phyloP scores from a whole-genome alignment of 768 basidiomycete species.

The Kwoniella bestiolae region DNA sequence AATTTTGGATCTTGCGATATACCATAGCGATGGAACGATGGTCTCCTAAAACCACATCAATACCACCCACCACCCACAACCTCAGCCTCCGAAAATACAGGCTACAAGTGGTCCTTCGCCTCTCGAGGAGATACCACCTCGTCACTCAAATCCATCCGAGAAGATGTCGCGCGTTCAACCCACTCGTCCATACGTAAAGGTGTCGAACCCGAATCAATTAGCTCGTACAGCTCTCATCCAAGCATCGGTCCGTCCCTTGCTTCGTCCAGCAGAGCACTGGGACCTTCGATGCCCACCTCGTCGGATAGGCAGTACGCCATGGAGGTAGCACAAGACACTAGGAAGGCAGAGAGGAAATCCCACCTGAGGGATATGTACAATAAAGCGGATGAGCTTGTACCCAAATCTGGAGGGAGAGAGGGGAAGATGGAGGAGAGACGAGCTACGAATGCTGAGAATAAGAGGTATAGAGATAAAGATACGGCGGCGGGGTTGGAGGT shows the following conservation, averaged over 20 bases:
- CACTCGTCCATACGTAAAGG: slow-evolving; percentile 43
- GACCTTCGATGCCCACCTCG: slow-evolving; percentile 31
- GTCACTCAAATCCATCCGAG: slow-evolving; percentile 66
- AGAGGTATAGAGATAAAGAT: slow-evolving; percentile 67
- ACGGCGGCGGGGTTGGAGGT: slow-evolving; percentile 72
- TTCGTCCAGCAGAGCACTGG: background rate
- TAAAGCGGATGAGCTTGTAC: slow-evolving; percentile 74
- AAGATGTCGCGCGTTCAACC: slow-evolving; percentile 64
- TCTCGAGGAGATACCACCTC: slow-evolving; percentile 66
- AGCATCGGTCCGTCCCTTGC: slow-evolving; percentile 46
- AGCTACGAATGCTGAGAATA: slow-evolving; percentile 71
- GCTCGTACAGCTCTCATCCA: slow-evolving; percentile 13
- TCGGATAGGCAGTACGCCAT: slow-evolving; percentile 66
- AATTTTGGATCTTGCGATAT: no score
- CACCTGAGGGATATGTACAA: slow-evolving; percentile 70
- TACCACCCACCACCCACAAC: slow-evolving; percentile 58
- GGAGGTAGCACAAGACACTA: slow-evolving; percentile 66
- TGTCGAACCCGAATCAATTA: slow-evolving; percentile 11
- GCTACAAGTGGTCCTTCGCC: slow-evolving; percentile 86
- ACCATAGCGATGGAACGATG: slow-evolving; percentile 61
- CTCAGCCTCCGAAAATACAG: slow-evolving; percentile 71
- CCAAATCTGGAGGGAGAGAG: slow-evolving; percentile 79
- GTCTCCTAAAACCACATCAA: slow-evolving; percentile 38
- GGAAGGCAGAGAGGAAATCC: slow-evolving; percentile 67
- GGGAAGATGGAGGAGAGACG: slow-evolving; percentile 86